Base-by-base conservation (phyloP, 768 basidiomycete species). In the Termitomyces sp. region DNA sequence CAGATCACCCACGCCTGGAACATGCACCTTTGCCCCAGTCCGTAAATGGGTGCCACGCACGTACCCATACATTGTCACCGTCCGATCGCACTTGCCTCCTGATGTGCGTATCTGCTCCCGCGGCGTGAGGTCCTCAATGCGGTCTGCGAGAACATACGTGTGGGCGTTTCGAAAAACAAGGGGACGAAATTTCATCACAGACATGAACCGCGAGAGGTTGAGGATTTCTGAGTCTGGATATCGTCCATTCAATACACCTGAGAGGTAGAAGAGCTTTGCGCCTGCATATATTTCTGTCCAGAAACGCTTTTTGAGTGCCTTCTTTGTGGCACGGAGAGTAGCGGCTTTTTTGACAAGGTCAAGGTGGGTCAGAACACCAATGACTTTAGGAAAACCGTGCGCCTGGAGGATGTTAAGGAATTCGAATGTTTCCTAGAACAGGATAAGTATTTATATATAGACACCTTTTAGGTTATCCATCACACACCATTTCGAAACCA, bases 261-360 rank as follows among this genome's bases (percentile, higher is more conserved):
- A 94, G 50, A 98, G 86, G 70, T 97, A 98, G 74, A 98, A 98
- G 8, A 99, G 84, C 70, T 99, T 99, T 30, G 97, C 96, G 49
- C 97, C 97, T 65, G 94, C 91, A 70, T 98, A 98, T 12, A 99
- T 98, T 72, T 99, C 97, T 0, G 95, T 93, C 97, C 97, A 99
- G 76, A 99, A 99, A 10, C 97, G 91, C 67, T 93, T 97, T 73
- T 99, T 99, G 39, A 99, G 82, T 0, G 86, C 75, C 66, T 97
- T 97, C 76, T 98, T 99, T 52, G 93, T 94, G 49, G 84, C 83
- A 56, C 88, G 89, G 40, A 98, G 84, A 3, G 86, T 86, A 0
- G 89, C 79, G 5, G 88, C 81, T 67, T 94, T 95, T 78, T 97
- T 97, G 63, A 99, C 90, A 61, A 99, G 87, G 72, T 98, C 97